Base-by-base conservation (phyloP, 345 rosid genomes). In the Aquilaria sinensis region DNA sequence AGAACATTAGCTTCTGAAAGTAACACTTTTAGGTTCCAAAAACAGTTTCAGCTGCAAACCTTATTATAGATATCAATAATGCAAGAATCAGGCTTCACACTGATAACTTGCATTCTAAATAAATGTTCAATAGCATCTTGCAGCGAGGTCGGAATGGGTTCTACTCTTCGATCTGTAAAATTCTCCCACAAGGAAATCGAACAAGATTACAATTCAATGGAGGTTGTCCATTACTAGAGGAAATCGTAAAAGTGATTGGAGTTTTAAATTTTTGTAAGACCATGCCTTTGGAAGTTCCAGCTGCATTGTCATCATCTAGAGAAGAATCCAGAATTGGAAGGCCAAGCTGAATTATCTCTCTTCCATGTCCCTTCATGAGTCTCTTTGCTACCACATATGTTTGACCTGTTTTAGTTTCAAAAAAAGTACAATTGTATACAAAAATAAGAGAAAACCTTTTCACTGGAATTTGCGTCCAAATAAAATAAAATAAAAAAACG, bases 331-430 rank as follows among this genome's bases (percentile, higher is more conserved):
- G 88, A 54, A 91, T 83, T 31, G 96, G 93, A 41, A 84, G 74
- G 59, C 99, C 99, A 34, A 94, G 67, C 48, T 94, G 99, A 74
- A 94, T 91, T 82, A 79, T 84, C 89, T 90, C 99, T 51, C 97
- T 85, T 47, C 99, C 99, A 67, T 75, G 99, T 69, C 97, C 99
- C 71, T 76, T 88, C 72, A 72, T 81, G 46, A 97, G 99, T 67
- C 90, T 79, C 77, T 83, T 90, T 23, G 83, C 75, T 53, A 63
- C 71, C 66, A 84, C 72, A 78, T 83, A 94, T 49, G 91, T 77
- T 48, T 81, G 93, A 69, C 96, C 99, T 90, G 88, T 67, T 71
- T 79, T 67, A 53, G 62, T 57, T 73, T 61, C 50, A 67, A 47
- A 13, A 67, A 56, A 2, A 50, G 49, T 65, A 57, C 53, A 74